These are phyloP conservation scores for Leptoxyphium fumago DNA, from an alignment of 2,329 filamentous ascomycete genomes.

Conservation along the genomic window DNA sequence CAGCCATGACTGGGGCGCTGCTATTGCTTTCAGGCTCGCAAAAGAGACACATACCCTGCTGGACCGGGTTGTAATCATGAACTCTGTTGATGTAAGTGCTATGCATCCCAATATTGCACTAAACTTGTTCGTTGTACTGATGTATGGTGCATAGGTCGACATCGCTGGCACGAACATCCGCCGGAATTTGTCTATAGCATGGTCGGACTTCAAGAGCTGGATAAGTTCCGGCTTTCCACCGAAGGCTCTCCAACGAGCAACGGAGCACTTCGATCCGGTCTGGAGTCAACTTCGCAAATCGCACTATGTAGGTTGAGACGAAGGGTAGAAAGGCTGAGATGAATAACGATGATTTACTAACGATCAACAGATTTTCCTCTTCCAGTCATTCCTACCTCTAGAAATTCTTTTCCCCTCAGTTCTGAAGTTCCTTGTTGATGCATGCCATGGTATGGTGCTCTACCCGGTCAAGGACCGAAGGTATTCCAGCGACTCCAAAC, in stretches of 20 bases:
- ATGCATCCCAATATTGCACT: constrained; percentile 3
- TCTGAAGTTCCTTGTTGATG: background rate
- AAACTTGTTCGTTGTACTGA: too few species aligned
- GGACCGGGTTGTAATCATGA: constrained; percentile 40
- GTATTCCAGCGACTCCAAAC: background rate
- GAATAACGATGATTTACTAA: background rate
- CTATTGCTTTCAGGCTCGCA: constrained; percentile 40
- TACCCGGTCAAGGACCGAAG: background rate
- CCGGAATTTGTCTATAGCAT: background rate
- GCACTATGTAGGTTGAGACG: constrained; percentile 26
- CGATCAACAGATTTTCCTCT: constrained; percentile 29
- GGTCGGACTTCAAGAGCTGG: background rate
- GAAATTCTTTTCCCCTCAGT: background rate
- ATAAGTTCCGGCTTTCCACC: background rate
- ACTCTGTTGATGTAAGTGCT: constrained; percentile 35
- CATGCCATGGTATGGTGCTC: background rate
- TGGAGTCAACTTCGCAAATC: constrained; percentile 34
- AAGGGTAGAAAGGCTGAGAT: too few species aligned
- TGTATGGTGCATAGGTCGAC: background rate
- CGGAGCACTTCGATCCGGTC: constrained; percentile 20
- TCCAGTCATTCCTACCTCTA: constrained; percentile 20
- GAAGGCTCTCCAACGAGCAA: background rate
- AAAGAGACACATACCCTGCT: constrained; percentile 41
- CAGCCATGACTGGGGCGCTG: constrained; percentile 33
- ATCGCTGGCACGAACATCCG: background rate